phyloP scores from a whole-genome alignment of 805 yeast genomes.

The Nadsonia fulvescens region DNA sequence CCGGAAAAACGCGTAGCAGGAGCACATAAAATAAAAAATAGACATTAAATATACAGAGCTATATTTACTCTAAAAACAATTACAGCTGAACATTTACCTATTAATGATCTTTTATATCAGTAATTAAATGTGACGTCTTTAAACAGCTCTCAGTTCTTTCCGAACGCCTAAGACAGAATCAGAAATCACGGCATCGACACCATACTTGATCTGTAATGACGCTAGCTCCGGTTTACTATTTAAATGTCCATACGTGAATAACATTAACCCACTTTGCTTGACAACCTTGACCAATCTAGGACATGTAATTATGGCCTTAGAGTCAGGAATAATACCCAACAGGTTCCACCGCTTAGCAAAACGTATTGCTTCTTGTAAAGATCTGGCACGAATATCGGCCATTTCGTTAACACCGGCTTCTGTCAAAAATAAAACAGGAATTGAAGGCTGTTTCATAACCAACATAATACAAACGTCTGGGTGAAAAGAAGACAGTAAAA shows the following conservation, averaged over 20 bases:
- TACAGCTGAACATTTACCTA: too few relatives aligned
- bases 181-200: conserved; percentile 97
- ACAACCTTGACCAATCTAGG: conserved; percentile 86
- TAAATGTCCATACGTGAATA: conserved; percentile 75
- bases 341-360: conserved; percentile 84
- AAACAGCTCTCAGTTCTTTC: conserved; percentile 61
- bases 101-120: too few relatives aligned
- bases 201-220: conserved; percentile 72
- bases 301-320: conserved; percentile 68
- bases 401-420: conserved; percentile 72
- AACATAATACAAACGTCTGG: conserved; percentile 81
- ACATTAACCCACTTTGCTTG: conserved; percentile 76
- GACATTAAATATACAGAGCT: too few relatives aligned
- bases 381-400: conserved; percentile 80
- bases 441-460: conserved; percentile 81
- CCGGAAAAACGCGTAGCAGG: too few relatives aligned
- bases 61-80: too few relatives aligned
- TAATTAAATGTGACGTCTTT: too few relatives aligned
- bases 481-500: conserved; percentile 82
- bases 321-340: conserved; percentile 81
- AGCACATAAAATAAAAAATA: too few relatives aligned
- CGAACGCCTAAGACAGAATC: conserved; percentile 89
- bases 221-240: conserved; percentile 78
- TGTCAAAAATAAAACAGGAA: conserved; percentile 67
- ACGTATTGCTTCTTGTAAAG: conserved; percentile 78